phyloP scores from a whole-genome alignment of 805 yeast species.

The Teunomyces funiuensis region DNA sequence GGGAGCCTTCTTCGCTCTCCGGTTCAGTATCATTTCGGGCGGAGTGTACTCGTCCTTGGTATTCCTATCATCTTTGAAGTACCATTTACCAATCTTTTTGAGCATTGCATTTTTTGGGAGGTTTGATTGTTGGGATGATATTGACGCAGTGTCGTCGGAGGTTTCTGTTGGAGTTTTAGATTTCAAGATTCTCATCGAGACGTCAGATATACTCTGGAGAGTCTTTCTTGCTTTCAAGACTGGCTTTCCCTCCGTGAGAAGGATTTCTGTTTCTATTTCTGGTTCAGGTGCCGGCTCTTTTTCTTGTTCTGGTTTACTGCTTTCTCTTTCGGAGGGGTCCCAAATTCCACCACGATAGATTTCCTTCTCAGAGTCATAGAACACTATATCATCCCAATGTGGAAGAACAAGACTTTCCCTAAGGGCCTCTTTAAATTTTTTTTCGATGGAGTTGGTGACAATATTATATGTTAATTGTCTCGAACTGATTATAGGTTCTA shows the following conservation, averaged over 20 bases:
- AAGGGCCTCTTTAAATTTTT: conserved; percentile 74
- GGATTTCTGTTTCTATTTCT: neutral
- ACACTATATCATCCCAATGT: conserved; percentile 82
- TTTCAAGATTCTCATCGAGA: conserved; percentile 21
- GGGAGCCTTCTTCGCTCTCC: conserved; percentile 31
- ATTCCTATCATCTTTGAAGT: conserved; percentile 45
- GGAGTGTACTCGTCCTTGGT: conserved; percentile 35
- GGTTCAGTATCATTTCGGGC: conserved; percentile 68
- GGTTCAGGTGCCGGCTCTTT: conserved; percentile 2
- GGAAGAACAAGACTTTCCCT: conserved; percentile 82
- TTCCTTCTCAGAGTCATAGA: conserved; percentile 64
- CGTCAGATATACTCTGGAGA: conserved; percentile 20
- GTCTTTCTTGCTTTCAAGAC: neutral
- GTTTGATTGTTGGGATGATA: neutral
- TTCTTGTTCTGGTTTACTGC: neutral
- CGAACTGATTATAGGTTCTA: conserved; percentile 91
- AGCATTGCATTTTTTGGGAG: conserved; percentile 35
- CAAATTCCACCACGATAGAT: conserved; percentile 92
- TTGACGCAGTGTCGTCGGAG: neutral
- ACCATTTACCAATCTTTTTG: conserved; percentile 69
- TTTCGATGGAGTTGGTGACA: conserved; percentile 77
- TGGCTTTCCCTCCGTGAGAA: neutral
- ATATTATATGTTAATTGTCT: conserved; percentile 75
- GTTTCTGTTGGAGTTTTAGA: neutral
- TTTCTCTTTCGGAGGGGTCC: conserved; percentile 48